Percentiles rank a stretch among this genome's conserved stretches.
These are phyloP conservation scores for Fusarium mundagurra DNA, from an alignment of 2,329 filamentous ascomycete species.

Conservation along the genomic window DNA sequence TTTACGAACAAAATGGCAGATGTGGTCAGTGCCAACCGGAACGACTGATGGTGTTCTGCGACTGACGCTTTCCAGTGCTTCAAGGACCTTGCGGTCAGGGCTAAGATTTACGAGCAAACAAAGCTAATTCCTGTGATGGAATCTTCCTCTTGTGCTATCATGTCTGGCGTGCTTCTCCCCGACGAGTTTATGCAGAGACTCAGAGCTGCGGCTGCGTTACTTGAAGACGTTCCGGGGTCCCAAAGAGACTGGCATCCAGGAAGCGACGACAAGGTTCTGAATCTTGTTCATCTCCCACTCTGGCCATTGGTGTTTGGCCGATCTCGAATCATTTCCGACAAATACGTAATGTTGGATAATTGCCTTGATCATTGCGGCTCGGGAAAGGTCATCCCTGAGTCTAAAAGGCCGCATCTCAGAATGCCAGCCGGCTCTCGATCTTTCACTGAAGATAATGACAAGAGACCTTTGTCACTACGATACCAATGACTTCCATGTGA, in stretches of 20 bases:
- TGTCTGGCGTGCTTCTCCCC: neutral
- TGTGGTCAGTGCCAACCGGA: neutral
- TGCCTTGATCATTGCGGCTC: neutral
- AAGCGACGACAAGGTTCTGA: neutral
- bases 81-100: neutral
- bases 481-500: conserved; percentile 1
- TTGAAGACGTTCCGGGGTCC: neutral
- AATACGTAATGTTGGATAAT: conserved; percentile 36
- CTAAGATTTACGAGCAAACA: neutral
- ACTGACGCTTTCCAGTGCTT: neutral
- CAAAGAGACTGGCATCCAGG: conserved; percentile 13
- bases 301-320: conserved; percentile 33
- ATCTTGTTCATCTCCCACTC: conserved; percentile 27
- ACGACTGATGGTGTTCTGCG: neutral
- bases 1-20: neutral
- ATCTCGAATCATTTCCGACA: conserved; percentile 49
- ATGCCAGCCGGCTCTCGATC: neutral
- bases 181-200: neutral
- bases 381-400: neutral
- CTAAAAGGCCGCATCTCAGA: neutral
- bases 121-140: neutral
- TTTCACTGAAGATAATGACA: neutral
- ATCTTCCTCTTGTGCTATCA: neutral
- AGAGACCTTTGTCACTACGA: neutral
- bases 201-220: neutral